Evolutionary conservation across 1,284 basidiomycete species (phyloP).

Genomic region (Rhodotorula glutinis): DNA sequence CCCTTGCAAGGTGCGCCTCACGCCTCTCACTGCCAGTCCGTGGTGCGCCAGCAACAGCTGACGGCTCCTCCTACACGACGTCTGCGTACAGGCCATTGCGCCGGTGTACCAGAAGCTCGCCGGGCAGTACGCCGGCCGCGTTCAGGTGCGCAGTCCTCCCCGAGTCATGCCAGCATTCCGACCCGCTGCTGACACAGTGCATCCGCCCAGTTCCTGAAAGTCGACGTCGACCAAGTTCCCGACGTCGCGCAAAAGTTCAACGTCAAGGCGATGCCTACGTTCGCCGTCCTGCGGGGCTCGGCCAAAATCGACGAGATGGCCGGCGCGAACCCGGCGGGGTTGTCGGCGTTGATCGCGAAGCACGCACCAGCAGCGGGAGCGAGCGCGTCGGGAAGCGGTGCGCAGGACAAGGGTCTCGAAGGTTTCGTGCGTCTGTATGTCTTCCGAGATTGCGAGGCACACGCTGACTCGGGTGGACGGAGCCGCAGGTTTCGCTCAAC

Average conservation of each 20-base stretch:
- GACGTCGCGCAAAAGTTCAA: slow-evolving; percentile 36
- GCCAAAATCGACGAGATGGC: slow-evolving; percentile 39
- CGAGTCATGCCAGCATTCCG: background rate
- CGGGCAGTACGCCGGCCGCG: slow-evolving; percentile 17
- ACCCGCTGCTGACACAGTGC: too few relatives aligned
- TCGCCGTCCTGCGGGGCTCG: slow-evolving; percentile 20
- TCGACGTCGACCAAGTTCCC: slow-evolving; percentile 40
- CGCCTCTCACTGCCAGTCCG: too few relatives aligned
- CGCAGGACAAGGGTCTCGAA: slow-evolving; percentile 40
- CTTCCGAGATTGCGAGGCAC: too few relatives aligned
- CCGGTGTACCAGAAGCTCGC: slow-evolving; percentile 36
- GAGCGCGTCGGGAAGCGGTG: background rate
- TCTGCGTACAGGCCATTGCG: slow-evolving; percentile 25
- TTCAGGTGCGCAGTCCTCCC: slow-evolving; percentile 14
- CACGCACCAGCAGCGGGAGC: slow-evolving; percentile 31
- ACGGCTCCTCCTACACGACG: too few relatives aligned
- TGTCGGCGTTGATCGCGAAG: slow-evolving; percentile 36
- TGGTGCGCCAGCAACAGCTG: too few relatives aligned
- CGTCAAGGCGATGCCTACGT: slow-evolving; percentile 40
- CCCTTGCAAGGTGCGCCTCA: slow-evolving; percentile 11
- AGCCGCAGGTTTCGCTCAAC: slow-evolving; percentile 33
- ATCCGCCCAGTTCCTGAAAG: slow-evolving; percentile 39
- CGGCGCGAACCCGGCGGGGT: slow-evolving; percentile 39
- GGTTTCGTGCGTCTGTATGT: slow-evolving; percentile 27
- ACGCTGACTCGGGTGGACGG: background rate